A percentile compares a stretch with the other conserved stretches of the same genome.
These are phyloP conservation scores for Umbelopsis isabellina DNA, from an alignment of 192 early-diverging fungal species.

Conservation along the genomic window DNA sequence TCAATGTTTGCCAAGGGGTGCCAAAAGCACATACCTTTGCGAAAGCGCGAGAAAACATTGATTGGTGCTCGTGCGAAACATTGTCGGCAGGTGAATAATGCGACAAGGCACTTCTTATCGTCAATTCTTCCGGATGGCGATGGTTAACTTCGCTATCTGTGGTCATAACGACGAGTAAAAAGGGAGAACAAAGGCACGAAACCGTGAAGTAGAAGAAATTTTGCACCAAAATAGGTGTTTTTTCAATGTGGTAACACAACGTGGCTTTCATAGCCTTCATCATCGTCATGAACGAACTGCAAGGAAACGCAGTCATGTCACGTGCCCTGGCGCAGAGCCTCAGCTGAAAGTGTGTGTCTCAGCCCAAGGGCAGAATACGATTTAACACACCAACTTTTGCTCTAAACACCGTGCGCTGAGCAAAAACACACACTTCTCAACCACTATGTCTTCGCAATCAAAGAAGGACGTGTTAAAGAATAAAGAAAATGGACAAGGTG, in stretches of 20 bases:
- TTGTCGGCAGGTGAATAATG: not conserved
- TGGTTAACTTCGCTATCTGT: not conserved
- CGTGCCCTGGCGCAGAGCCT: too few species aligned
- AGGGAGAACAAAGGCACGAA: not conserved
- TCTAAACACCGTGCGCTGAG: too few species aligned
- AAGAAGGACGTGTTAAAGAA: not conserved
- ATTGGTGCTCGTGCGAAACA: not conserved
- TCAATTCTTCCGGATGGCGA: not conserved
- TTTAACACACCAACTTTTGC: too few species aligned
- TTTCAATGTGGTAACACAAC: not conserved
- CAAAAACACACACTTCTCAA: not conserved
- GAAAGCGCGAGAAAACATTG: constrained; percentile 21
- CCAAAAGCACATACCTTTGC: not conserved
- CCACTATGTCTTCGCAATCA: not conserved
- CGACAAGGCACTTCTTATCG: not conserved
- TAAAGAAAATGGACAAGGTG: not conserved
- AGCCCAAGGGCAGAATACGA: too few species aligned
- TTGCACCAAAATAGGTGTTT: constrained; percentile 8
- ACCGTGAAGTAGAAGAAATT: not conserved
- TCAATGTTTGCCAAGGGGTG: too few species aligned
- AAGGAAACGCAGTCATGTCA: too few species aligned
- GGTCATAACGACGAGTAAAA: not conserved
- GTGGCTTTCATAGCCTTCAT: not conserved
- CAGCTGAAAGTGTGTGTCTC: too few species aligned
- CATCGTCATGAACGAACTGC: not conserved